A percentile compares a stretch with the other conserved stretches of the same genome.
Conservation (phyloP, 768 basidiomycete species). For the Termitomyces sp. region DNA sequence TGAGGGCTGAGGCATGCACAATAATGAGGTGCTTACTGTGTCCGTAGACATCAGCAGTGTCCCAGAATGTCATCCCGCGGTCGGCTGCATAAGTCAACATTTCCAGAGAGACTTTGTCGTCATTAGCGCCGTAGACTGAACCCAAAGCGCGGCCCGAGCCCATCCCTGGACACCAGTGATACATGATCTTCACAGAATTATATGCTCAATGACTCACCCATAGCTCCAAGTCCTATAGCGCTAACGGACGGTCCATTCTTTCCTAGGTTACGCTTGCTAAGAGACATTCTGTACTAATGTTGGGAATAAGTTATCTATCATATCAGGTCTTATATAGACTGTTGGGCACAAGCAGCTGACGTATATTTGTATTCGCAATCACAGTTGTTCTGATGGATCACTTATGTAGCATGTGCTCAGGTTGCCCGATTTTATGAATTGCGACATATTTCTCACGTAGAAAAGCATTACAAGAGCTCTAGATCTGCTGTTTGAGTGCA, state of each 20-base stretch:
- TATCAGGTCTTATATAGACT: not conserved
- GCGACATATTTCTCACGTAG: not conserved
- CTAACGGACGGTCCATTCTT: slow-evolving; percentile 21
- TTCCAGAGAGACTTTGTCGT: slow-evolving; percentile 13
- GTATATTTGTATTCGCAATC: not conserved
- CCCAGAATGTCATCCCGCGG: slow-evolving; percentile 35
- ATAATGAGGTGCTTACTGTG: slow-evolving; percentile 19
- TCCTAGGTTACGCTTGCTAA: slow-evolving; percentile 18
- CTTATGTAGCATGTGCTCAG: not conserved
- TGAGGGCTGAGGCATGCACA: not conserved
- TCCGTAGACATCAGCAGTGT: slow-evolving; percentile 41
- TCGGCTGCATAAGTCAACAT: slow-evolving; percentile 18
- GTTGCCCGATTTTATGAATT: too few species aligned
- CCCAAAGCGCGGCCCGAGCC: not conserved
- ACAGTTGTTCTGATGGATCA: not conserved
- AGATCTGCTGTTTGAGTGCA: too few species aligned
- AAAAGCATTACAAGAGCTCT: not conserved
- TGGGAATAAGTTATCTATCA: not conserved
- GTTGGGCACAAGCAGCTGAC: not conserved
- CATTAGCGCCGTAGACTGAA: slow-evolving; percentile 26
- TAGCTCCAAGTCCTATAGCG: slow-evolving; percentile 21
- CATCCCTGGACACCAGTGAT: not conserved
- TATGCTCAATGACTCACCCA: slow-evolving; percentile 12
- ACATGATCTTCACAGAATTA: not conserved
- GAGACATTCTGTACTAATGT: not conserved